These are phyloP conservation scores for Atractiella rhizophila DNA, from an alignment of 768 basidiomycete species.

Conservation along the genomic window DNA sequence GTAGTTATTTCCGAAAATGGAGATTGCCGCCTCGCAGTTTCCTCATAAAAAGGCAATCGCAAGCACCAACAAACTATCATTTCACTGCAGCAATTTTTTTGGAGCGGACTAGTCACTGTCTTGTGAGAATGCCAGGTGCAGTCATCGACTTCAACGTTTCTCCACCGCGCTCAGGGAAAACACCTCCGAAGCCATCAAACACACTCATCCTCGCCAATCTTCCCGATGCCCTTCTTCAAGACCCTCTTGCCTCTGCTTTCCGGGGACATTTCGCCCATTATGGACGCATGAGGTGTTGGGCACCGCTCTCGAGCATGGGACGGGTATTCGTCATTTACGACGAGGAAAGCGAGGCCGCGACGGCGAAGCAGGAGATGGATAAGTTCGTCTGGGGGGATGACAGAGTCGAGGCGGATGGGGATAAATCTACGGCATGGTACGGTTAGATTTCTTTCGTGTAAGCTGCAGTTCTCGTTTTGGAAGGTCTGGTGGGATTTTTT, in stretches of 20 bases:
- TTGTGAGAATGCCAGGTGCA: too few species aligned
- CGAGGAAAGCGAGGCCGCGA: slow-evolving; percentile 36
- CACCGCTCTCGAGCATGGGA: slow-evolving; percentile 52
- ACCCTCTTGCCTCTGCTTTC: slow-evolving; percentile 7
- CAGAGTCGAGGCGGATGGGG: slow-evolving; percentile 37
- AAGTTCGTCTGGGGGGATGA: slow-evolving; percentile 17
- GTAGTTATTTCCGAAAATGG: too few species aligned
- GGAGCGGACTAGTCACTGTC: too few species aligned
- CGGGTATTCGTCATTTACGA: slow-evolving; percentile 57
- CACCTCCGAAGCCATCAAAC: slow-evolving; percentile 32
- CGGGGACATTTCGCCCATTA: slow-evolving; percentile 47
- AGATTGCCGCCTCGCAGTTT: too few species aligned
- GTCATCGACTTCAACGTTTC: too few species aligned
- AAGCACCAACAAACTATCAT: too few species aligned
- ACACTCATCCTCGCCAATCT: slow-evolving; percentile 57
- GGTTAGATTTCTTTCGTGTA: neutral
- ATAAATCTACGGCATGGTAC: slow-evolving; percentile 26
- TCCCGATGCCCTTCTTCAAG: slow-evolving; percentile 52
- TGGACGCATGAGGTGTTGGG: slow-evolving; percentile 73
- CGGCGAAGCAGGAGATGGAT: slow-evolving; percentile 31
- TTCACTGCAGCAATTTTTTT: too few species aligned
- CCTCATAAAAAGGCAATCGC: too few species aligned
- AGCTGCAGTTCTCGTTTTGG: slow-evolving; percentile 2
- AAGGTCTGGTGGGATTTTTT: slow-evolving; percentile 36
- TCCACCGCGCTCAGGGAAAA: too few species aligned